Evolutionary conservation across 345 rosid species (phyloP).

Genomic region (Citrus sp.): DNA sequence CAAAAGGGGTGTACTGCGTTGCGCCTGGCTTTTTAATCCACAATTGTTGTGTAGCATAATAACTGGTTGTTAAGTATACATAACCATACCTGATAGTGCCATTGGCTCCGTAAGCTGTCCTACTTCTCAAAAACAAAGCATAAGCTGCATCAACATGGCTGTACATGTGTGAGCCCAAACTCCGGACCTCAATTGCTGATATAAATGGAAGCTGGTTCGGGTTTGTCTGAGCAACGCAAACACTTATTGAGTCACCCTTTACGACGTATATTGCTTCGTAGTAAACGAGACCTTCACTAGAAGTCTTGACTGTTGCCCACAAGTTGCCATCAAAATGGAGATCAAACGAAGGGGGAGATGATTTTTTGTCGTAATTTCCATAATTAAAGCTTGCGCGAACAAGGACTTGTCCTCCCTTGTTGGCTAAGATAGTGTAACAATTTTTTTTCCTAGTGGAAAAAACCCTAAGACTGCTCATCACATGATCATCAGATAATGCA

Average conservation of each 20-base stretch:
- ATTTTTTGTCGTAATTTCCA: slow-evolving; percentile 40
- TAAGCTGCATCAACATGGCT: slow-evolving; percentile 3
- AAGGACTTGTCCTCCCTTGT: slow-evolving; percentile 20
- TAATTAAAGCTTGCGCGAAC: slow-evolving; percentile 37
- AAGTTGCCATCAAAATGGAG: slow-evolving; percentile 36
- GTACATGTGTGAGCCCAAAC: slow-evolving; percentile 31
- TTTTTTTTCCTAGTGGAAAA: slow-evolving; percentile 30
- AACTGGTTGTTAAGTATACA: too few relatives aligned
- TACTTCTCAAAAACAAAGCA: slow-evolving; percentile 27
- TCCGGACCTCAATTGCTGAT: slow-evolving; percentile 36
- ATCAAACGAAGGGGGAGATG: slow-evolving; percentile 35
- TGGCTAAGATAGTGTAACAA: slow-evolving; percentile 26
- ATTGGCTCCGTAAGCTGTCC: slow-evolving; percentile 27
- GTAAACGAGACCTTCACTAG: slow-evolving; percentile 9
- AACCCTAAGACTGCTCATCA: slow-evolving; percentile 31
- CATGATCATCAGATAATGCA: slow-evolving; percentile 2
- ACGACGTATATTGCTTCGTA: slow-evolving; percentile 27
- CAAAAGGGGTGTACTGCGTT: neutral
- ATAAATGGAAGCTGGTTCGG: slow-evolving; percentile 37
- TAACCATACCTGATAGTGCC: slow-evolving; percentile 21
- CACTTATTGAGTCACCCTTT: slow-evolving; percentile 17
- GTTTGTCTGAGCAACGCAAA: slow-evolving; percentile 36
- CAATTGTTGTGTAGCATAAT: too few relatives aligned
- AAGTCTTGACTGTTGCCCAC: slow-evolving; percentile 35
- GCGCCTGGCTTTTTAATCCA: too few relatives aligned